A percentile compares a stretch with the other conserved stretches of the same genome.
These are phyloP conservation scores for Suhomyces wounanorum DNA, from an alignment of 1,139 yeast species.

Conservation along the genomic window DNA sequence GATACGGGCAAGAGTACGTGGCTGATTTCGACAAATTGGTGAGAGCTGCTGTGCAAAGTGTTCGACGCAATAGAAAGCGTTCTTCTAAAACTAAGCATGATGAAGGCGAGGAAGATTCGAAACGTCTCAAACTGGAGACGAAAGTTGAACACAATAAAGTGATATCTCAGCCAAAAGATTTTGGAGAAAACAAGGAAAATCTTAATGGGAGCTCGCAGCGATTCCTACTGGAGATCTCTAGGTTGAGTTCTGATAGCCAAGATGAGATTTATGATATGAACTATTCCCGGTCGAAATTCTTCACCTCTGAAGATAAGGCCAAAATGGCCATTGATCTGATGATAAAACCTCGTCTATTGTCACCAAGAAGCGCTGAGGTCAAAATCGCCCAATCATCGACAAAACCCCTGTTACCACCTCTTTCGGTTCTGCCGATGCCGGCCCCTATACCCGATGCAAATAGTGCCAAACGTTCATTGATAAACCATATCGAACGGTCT, in stretches of 20 bases:
- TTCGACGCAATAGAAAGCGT: constrained; percentile 47
- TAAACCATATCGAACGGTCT: constrained; percentile 58
- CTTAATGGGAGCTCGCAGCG: constrained; percentile 2
- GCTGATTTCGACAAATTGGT: constrained; percentile 86
- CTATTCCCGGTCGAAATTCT: constrained; percentile 33
- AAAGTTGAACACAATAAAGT: not conserved
- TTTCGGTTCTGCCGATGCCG: constrained; percentile 10
- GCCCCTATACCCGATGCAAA: constrained; percentile 14
- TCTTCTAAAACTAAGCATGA: constrained; percentile 31
- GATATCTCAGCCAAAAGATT: not conserved
- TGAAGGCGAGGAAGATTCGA: constrained; percentile 14
- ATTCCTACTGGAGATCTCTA: constrained; percentile 42
- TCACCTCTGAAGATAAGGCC: constrained; percentile 39
- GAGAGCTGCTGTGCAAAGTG: constrained; percentile 84
- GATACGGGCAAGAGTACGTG: constrained; percentile 57
- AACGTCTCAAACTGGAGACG: constrained; percentile 1
- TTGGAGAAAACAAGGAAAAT: not conserved
- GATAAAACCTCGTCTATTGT: constrained; percentile 34
- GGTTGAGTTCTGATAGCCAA: constrained; percentile 36
- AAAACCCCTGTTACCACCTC: constrained; percentile 14
- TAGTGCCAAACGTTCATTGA: constrained; percentile 27
- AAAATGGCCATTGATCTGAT: constrained; percentile 41
- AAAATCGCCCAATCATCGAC: constrained; percentile 11
- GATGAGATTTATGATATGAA: constrained; percentile 38
- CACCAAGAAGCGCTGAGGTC: not conserved